Evolutionary conservation across 2,329 filamentous ascomycete genomes (phyloP), one percentile per base, ranked within the genome.

Genomic region (Aspergillus sp.): DNA sequence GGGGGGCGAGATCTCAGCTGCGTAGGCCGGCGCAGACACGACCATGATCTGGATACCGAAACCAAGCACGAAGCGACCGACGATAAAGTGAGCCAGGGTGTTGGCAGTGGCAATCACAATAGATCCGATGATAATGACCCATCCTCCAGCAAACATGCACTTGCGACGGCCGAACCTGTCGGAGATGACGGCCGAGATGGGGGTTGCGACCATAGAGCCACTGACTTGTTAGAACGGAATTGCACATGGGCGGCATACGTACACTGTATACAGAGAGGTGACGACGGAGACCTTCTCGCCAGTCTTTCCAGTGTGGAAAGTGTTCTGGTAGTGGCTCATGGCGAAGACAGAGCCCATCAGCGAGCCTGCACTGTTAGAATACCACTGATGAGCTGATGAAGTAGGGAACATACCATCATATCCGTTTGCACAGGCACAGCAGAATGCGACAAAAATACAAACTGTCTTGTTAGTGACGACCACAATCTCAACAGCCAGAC

Each of bases 191-290:
- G 80, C 79, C 23, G 77, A 78, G 49, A 79, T 69, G 63, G 70
- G 70, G 6, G 69, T 69, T 23, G 67, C 65, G 43, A 69, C 61
- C 37, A 72, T 72, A 1, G 69, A 75, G 57, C 80, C 80, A 57
- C 79, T 81, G 25, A 2, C 8, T 12, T 19, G 46, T 45, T 17
- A 50, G 11, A 5, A 14, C 9, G 17, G 11, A 4, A 14, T 8
- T 40, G n/a, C 9, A 35, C 5, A 35, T 35, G 33, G 8, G 35
- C 6, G 15, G 17, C 33, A 37, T 21, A 72, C 78, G 62, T 68
- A 81, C 78, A 82, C 77, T 4, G 77, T 78, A 64, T 82, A 82
- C 23, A 82, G 73, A 5, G 79, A 81, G 56, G 63, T 70, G 17
- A 72, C 66, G 21, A 81, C 57, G 4, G 79, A 75, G 48, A 80